Percentiles rank a stretch among this genome's conserved stretches.
Evolutionary conservation across 2,329 filamentous ascomycete genomes (phyloP).

Genomic region (Parascedosporium putredinis): DNA sequence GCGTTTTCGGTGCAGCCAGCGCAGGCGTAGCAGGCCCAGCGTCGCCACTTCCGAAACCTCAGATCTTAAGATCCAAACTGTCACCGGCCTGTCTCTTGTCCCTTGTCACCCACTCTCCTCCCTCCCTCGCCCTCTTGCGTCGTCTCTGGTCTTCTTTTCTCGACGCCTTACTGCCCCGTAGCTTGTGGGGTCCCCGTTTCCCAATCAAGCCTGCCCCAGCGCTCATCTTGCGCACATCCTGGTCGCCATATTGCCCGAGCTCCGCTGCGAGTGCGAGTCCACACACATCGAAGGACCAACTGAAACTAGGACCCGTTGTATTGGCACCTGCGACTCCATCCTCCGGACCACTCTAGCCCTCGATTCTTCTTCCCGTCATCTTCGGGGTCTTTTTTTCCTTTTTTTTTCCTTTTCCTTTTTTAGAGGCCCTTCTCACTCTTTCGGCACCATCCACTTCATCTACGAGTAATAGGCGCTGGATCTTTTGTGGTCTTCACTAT

Average conservation of each 20-base stretch:
- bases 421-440: not conserved
- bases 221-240: too few species aligned
- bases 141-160: too few species aligned
- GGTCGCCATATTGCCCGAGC: not conserved
- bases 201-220: not conserved
- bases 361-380: not conserved
- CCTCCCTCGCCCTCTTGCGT: too few species aligned
- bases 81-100: not conserved
- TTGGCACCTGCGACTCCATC: not conserved
- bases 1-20: too few species aligned
- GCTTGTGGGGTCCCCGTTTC: not conserved
- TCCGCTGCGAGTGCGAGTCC: too few species aligned
- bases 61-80: too few species aligned
- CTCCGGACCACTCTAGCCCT: not conserved
- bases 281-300: not conserved
- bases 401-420: not conserved
- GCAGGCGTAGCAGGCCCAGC: too few species aligned
- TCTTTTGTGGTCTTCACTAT: not conserved
- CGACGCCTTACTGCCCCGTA: not conserved
- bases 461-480: not conserved
- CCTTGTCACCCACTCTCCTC: too few species aligned
- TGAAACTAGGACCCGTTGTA: not conserved
- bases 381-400: too few species aligned
- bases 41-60: too few species aligned
- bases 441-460: not conserved